Percentiles rank a stretch among this genome's conserved stretches.
These are phyloP conservation scores for Flaveria floridana DNA, from an alignment of 140 eudicot species.

Conservation along the genomic window DNA sequence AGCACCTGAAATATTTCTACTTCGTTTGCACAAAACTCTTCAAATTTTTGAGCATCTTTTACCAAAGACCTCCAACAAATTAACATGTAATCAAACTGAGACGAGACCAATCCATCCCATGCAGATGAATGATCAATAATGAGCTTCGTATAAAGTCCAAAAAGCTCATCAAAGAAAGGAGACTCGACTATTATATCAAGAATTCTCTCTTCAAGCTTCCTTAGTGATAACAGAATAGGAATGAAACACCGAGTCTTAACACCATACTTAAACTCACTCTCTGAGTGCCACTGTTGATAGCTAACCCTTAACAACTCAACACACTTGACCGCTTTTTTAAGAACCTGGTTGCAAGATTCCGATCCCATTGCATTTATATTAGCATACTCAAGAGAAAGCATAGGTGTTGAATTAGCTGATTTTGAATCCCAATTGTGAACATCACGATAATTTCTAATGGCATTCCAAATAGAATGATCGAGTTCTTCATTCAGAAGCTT, in stretches of 20 bases:
- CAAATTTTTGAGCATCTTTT: conserved; percentile 49
- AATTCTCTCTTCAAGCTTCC: conserved; percentile 60
- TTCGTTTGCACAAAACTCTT: conserved; percentile 51
- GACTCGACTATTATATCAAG: conserved; percentile 58
- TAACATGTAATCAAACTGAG: conserved; percentile 41
- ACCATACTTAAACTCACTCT: conserved; percentile 37
- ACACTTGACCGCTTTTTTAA: conserved; percentile 51
- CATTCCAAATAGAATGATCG: conserved; percentile 72
- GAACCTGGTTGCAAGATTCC: conserved; percentile 29
- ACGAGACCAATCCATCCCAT: conserved; percentile 58
- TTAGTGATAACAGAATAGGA: conserved; percentile 47
- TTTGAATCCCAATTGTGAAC: conserved; percentile 22
- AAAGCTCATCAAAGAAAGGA: conserved; percentile 54
- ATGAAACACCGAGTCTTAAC: conserved; percentile 38
- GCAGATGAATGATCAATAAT: conserved; percentile 66
- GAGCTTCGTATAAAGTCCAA: conserved; percentile 49
- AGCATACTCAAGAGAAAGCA: conserved; percentile 59
- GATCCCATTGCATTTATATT: conserved; percentile 31
- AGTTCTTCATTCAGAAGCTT: conserved; percentile 49
- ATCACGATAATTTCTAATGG: conserved; percentile 36
- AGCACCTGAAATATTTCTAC: conserved; percentile 63
- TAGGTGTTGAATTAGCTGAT: conserved; percentile 38
- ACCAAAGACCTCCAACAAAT: conserved; percentile 65
- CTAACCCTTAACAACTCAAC: conserved; percentile 63
- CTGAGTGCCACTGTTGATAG: conserved; percentile 70